These are phyloP conservation scores for Geranium rotundifolium DNA, from an alignment of 345 rosid genomes.

Conservation along the genomic window DNA sequence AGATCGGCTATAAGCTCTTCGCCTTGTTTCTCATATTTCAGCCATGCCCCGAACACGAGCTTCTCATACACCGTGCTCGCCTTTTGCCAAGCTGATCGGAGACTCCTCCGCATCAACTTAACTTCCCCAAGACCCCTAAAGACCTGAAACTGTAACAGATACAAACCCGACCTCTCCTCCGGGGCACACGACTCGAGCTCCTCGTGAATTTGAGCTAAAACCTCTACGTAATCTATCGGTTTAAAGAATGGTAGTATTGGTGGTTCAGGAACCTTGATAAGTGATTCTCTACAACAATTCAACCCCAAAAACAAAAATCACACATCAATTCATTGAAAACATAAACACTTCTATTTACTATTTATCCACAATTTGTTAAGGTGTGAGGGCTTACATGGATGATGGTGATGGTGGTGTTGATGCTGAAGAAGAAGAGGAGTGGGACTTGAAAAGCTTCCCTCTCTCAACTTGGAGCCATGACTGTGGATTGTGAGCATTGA, in stretches of 20 bases:
- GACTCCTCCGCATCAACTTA: conserved; percentile 78
- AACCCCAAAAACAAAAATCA: conserved; percentile 1
- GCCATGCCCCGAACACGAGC: conserved; percentile 87
- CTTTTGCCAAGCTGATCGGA: conserved; percentile 83
- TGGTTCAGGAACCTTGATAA: conserved; percentile 88
- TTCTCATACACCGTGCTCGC: conserved; percentile 75
- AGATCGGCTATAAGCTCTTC: conserved; percentile 79
- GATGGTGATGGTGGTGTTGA: conserved; percentile 8
- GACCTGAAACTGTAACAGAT: conserved; percentile 70
- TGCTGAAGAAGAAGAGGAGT: conserved; percentile 24
- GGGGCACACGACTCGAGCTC: conserved; percentile 76
- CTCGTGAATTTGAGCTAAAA: conserved; percentile 90
- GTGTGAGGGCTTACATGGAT: conserved; percentile 51
- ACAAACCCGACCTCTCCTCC: conserved; percentile 56
- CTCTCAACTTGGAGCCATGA: conserved; percentile 99
- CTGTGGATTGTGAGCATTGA: conserved; percentile 79
- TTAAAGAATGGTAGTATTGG: conserved; percentile 62
- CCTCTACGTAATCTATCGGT: conserved; percentile 90
- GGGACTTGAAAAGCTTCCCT: conserved; percentile 63
- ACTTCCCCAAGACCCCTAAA: conserved; percentile 89
- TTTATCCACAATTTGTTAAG: not conserved
- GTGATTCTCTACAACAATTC: conserved; percentile 62
- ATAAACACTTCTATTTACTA: not conserved
- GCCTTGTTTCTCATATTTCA: conserved; percentile 77
- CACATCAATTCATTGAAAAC: not conserved